Evolutionary conservation across 441 rosid species (phyloP), one percentile per base, ranked within the genome.

Genomic region (Gossypium lobatum): DNA sequence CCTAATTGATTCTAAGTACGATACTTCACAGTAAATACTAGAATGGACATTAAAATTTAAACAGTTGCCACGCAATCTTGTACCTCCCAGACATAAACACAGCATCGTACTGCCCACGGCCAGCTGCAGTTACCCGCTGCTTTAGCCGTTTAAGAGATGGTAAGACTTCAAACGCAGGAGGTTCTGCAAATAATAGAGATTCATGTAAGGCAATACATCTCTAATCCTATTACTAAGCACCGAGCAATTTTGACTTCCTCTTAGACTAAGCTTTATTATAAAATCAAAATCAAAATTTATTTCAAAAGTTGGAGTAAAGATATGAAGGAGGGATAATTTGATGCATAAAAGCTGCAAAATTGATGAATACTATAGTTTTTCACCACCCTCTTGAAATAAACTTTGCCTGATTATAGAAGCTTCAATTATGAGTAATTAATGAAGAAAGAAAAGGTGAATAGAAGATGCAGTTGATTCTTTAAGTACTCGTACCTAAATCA

Each of bases 71-170:
- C 55, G 73, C 48, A 45, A 45, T 31, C 57, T 65, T 46, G 52
- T 86, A 95, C 99, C 99, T 95, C 66, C 98, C 97, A 61, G 98
- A 93, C 98, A 93, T 93, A 73, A 95, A 88, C 64, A 95, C 92
- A 14, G 99, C 98, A 87, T 84, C 83, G 75, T 95, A 95, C 76
- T 91, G 86, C 67, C 95, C 96, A 1, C 91, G 93, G 10, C 97
- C 83, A 74, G 98, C 95, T 46, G 93, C 93, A 70, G 78, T 76
- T 71, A 91, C 76, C 28, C 95, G 90, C 76, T 95, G 91, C 80
- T 91, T 95, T 73, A 95, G 80, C 77, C 89, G 85, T 81, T 83
- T 93, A 18, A 93, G 93, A 65, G 92, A 89, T 11, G 99, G 97
- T 60, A 95, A 87, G 78, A 95, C 91, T 80, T 88, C 86, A 83